These are phyloP conservation scores for Magnolia changhungtana DNA, from an alignment of 164 flowering plant species.

Conservation along the genomic window DNA sequence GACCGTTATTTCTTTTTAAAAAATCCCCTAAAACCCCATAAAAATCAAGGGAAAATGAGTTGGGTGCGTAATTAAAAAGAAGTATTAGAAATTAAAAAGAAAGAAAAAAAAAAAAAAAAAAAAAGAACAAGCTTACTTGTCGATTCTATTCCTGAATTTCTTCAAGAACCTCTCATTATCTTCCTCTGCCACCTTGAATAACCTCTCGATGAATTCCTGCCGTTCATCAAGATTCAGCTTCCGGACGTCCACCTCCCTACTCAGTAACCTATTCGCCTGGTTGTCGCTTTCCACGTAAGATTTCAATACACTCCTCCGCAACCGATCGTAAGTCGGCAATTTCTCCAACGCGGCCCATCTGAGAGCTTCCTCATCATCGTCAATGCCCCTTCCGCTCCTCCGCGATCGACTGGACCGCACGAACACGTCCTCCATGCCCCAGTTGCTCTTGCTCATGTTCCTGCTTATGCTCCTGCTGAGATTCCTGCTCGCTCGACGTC, in stretches of 20 bases:
- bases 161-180: slow-evolving; percentile 40
- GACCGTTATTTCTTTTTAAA: too few species aligned
- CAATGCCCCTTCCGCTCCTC: slow-evolving; percentile 24
- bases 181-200: slow-evolving; percentile 35
- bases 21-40: too few species aligned
- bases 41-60: too few species aligned
- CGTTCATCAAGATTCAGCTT: slow-evolving; percentile 60
- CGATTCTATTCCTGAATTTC: slow-evolving; percentile 32
- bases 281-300: slow-evolving; percentile 38
- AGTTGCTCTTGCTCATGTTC: slow-evolving; percentile 42
- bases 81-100: too few species aligned
- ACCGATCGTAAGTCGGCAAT: slow-evolving; percentile 76
- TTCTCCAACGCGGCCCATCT: slow-evolving; percentile 90
- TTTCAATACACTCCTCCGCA: slow-evolving; percentile 70
- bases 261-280: slow-evolving; percentile 19
- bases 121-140: slow-evolving; percentile 22
- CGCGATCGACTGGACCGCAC: slow-evolving; percentile 28
- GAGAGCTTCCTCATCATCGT: slow-evolving; percentile 85
- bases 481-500: slow-evolving; percentile 19
- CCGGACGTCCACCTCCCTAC: slow-evolving; percentile 68
- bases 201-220: slow-evolving; percentile 39
- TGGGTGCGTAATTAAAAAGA: too few species aligned
- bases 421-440: slow-evolving; percentile 70
- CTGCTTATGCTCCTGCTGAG: slow-evolving; percentile 39
- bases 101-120: too few species aligned